These are phyloP conservation scores for Fusarium acutatum DNA, from an alignment of 2,329 filamentous ascomycete genomes.

Conservation along the genomic window DNA sequence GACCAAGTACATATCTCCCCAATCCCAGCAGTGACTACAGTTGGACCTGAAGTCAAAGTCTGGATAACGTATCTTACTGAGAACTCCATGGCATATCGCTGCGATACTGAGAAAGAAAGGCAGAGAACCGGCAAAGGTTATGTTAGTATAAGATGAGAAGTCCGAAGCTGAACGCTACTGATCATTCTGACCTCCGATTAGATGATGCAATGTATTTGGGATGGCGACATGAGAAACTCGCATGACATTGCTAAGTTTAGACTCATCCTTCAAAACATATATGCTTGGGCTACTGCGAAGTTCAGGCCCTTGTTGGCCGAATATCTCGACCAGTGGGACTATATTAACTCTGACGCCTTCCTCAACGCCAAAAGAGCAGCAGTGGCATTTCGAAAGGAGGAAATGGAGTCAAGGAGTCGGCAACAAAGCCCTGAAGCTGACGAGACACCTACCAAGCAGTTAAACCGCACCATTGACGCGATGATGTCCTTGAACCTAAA, in stretches of 20 bases:
- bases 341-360: accelerated
- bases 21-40: slow-evolving; percentile 21
- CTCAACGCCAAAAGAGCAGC: accelerated
- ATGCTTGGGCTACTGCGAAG: not conserved
- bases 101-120: not conserved
- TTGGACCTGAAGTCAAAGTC: slow-evolving; percentile 26
- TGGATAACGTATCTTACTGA: slow-evolving; percentile 25
- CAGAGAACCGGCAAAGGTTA: not conserved
- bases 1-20: slow-evolving; percentile 18
- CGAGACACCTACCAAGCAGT: not conserved
- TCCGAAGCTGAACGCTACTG: not conserved
- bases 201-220: not conserved
- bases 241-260: not conserved
- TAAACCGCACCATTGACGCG: not conserved
- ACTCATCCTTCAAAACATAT: not conserved
- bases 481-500: not conserved
- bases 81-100: not conserved
- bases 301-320: not conserved
- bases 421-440: not conserved
- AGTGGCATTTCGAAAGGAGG: not conserved
- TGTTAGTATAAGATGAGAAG: not conserved
- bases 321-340: not conserved
- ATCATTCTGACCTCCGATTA: not conserved
- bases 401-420: not conserved
- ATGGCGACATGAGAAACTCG: not conserved